Evolutionary conservation across 345 rosid genomes (phyloP), one percentile per base, ranked within the genome.

Genomic region (Brassica cretica): DNA sequence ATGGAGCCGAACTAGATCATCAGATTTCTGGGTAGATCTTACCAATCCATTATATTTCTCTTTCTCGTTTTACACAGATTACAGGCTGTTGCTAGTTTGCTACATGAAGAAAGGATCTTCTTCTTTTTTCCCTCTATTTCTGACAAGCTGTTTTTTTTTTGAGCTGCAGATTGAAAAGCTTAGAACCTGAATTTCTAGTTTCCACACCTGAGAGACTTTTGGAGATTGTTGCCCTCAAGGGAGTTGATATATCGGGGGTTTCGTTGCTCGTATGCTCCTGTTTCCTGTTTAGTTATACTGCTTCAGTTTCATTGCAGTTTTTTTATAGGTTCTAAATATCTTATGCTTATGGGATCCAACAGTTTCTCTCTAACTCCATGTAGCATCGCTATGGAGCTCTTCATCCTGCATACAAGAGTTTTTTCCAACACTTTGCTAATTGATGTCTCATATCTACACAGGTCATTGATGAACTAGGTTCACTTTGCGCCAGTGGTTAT

Each of bases 141-240:
- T 78, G 55, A 84, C 25, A 44, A 56, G 59, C 16, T 75, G 37
- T 10, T 30, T 75, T 70, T n/a, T 70, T 75, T 51, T 71, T 49
- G 55, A 32, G 2, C 9, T 81, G 81, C 81, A 93, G 98, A 24
- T 84, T 95, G 83, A 87, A 80, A 75, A 91, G 87, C 70, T 86
- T 90, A 61, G 99, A 95, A 75, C 98, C 98, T 63, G 98, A 95
- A 84, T 91, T 90, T 86, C 84, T 95, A 51, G 87, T 93, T 63
- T 84, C 97, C 19, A 93, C 97, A 14, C 97, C 99, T 63, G 91
- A 84, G 81, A 91, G 98, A 75, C 98, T 91, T 80, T 78, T 88
- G 82, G 93, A 90, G 89, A 92, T 95, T 78, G 76, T 91, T 79
- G 80, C 86, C 66, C 27, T 84, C 80, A 88, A 89, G 82, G 97